Evolutionary conservation across 1,284 basidiomycete genomes (phyloP), one percentile per base, ranked within the genome.

Genomic region (Pisolithus thermaeus): DNA sequence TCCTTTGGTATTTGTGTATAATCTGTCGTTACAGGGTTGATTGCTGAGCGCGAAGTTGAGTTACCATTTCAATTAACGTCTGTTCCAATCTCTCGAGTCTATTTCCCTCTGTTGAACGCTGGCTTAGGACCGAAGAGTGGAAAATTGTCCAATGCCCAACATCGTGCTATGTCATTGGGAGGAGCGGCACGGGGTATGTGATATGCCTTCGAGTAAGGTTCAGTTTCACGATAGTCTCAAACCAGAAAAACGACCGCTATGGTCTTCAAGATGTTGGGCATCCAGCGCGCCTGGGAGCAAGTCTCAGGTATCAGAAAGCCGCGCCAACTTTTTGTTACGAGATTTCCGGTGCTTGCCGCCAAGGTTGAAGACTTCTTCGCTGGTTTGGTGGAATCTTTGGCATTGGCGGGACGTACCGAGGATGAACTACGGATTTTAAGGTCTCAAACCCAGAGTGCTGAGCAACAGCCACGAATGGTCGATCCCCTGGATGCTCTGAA

Each of bases 231-330:
- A 23, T 23, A 57, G 49, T 51, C 18, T 43, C 25, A 3, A 1
- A n/a, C 7, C 45, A 86, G 84, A 4, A 87, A 89, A 75, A 89
- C 84, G 0, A 87, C 84, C 0, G 86, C 83, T 0, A 84, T 87
- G 76, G 66, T 87, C 0, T 84, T 81, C 71, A 86, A 85, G 66
- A 87, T 87, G 76, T 68, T 87, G 5, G 76, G 79, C 3, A 76
- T 87, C 6, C 81, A 87, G 57, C 70, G 75, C 7, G 69, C 73
- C 1, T 80, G 74, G 65, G 68, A 75, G 42, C 63, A 64, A n/a
- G 4, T 23, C 30, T 43, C 51, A 2, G 58, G 58, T 4, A 58
- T 70, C 23, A 59, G 63, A 7, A 74, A 73, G 50, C 79, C 80
- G 0, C 76, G 83, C n/a, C 87, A 89, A 59, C 66, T 89, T 2